Evolutionary conservation across 2,329 filamentous ascomycete genomes (phyloP), one percentile per base, ranked within the genome.

Genomic region (Ascochyta pisi): DNA sequence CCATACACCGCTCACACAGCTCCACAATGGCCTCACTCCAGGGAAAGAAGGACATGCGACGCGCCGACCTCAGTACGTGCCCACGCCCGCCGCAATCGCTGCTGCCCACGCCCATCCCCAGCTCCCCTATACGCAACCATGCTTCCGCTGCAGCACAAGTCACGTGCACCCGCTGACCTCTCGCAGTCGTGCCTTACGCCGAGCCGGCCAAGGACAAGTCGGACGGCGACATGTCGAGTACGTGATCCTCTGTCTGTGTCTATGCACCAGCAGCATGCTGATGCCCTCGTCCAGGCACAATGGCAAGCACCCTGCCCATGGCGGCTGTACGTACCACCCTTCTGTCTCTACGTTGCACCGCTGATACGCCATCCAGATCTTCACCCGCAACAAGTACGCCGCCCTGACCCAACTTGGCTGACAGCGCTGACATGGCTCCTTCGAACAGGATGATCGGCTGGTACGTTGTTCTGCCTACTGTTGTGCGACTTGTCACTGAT

Each of bases 221-320:
- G 60, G 80, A 84, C 63, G 76, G 77, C 56, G 92, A 96, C 71
- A 84, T 96, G 76, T 82, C 86, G 49, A 89, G 89, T 77, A 91
- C 83, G 67, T 53, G 46, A 16, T 42, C 38, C 44, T 6, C 35
- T 40, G 39, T 40, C 39, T 39, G 15, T 38, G 31, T 33, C n/a
- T 37, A 27, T 37, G 39, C 38, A 12, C 31, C 15, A 23, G 22
- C n/a, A 10, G 8, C n/a, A 37, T 55, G 26, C 59, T 60, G 41
- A 61, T 26, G 38, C 27, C 19, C 27, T 34, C 42, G 23, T 37
- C 41, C 48, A 84, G 84, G 83, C 67, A 86, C 85, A 44, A 82
- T 88, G 79, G 81, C 84, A 49, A 94, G 89, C 71, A 96, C 93
- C 33, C 82, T 98, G 72, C 94, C 94, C 56, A 97, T 97, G 94